These are phyloP conservation scores for Phytopythium mirpurense DNA, from an alignment of 352 stramenopile genomes.

Conservation along the genomic window DNA sequence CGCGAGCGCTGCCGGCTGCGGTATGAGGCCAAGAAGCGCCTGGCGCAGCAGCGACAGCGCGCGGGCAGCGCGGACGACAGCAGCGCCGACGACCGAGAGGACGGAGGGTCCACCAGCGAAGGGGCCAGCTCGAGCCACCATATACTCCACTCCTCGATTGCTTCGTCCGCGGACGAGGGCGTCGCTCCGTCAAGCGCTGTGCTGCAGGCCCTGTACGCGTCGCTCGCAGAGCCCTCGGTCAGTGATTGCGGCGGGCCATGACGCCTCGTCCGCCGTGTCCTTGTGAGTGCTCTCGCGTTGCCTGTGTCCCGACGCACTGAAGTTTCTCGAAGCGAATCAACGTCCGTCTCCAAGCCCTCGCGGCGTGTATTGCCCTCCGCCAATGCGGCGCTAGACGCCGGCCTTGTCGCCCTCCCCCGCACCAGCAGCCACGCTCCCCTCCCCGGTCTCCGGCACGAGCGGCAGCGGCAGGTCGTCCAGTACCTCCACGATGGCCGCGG, in stretches of 20 bases:
- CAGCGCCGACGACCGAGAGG: no score
- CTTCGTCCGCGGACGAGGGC: no score
- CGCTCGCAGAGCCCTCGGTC: constrained; percentile 8
- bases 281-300: no score
- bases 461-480: constrained; percentile 43
- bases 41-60: constrained; percentile 8
- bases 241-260: not conserved
- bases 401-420: no score
- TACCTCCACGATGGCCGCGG: constrained; percentile 60
- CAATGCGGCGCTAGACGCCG: no score
- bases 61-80: not conserved
- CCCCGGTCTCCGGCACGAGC: no score
- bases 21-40: constrained; percentile 54
- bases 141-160: constrained; percentile 7
- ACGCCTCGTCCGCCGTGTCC: no score
- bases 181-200: constrained; percentile 9
- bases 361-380: no score
- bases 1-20: constrained; percentile 60
- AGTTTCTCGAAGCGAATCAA: no score
- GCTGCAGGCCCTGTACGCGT: constrained; percentile 26
- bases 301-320: not conserved
- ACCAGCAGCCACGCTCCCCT: no score
- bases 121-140: constrained; percentile 8
- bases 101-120: not conserved
- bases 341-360: no score